Conservation (phyloP, 441 rosid genomes). For the Croton laevigatus region DNA sequence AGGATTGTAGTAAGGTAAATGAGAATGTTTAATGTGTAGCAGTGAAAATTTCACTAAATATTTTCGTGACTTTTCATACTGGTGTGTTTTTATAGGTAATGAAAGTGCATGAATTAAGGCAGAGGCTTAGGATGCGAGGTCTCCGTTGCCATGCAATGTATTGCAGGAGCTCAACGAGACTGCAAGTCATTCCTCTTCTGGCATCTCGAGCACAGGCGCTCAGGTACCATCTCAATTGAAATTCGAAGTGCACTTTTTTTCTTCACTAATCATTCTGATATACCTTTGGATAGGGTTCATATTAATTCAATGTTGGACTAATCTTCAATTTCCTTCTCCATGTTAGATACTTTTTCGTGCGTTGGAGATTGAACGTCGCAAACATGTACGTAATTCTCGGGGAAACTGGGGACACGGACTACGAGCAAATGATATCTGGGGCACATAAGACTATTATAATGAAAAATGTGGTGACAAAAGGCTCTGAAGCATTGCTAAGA, state of each 20-base stretch:
- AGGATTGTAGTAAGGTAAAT: slow-evolving; percentile 64
- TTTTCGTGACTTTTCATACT: slow-evolving; percentile 16
- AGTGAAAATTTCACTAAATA: background rate
- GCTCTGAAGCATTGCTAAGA: slow-evolving; percentile 67
- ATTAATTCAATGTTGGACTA: too few relatives aligned
- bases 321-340: slow-evolving; percentile 2
- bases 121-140: slow-evolving; percentile 88
- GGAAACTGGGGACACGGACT: slow-evolving; percentile 84
- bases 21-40: background rate
- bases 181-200: slow-evolving; percentile 83
- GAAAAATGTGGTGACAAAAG: slow-evolving; percentile 52
- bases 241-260: background rate
- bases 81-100: slow-evolving; percentile 48
- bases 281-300: background rate
- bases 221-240: slow-evolving; percentile 38
- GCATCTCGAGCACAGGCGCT: slow-evolving; percentile 96
- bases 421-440: slow-evolving; percentile 80
- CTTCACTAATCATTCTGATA: background rate
- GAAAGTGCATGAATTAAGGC: slow-evolving; percentile 82
- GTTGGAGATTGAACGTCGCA: slow-evolving; percentile 86
- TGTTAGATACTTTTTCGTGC: slow-evolving; percentile 76
- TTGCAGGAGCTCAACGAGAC: slow-evolving; percentile 71
- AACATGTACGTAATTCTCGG: slow-evolving; percentile 84
- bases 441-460: slow-evolving; percentile 73
- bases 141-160: slow-evolving; percentile 98